Evolutionary conservation across 2,329 filamentous ascomycete genomes (phyloP).

Genomic region (Apiospora aurea): DNA sequence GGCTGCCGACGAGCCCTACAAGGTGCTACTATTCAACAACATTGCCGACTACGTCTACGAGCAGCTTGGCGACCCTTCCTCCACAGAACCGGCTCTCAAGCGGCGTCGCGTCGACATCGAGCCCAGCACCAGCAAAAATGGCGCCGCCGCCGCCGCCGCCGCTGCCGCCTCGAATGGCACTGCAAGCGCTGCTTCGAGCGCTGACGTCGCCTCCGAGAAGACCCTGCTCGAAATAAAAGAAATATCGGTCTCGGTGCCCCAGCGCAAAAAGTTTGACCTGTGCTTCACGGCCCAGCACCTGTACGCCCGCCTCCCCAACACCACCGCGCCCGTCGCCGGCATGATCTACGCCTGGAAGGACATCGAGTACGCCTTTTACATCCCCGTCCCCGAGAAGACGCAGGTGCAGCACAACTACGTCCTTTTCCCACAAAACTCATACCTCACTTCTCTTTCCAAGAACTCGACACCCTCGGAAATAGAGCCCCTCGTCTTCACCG

Average conservation of each 20-base stretch:
- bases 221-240: constrained; percentile 69
- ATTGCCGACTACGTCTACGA: constrained; percentile 60
- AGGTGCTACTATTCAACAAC: constrained; percentile 62
- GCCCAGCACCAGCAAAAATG: constrained; percentile 37
- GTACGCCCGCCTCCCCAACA: constrained; percentile 62
- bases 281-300: constrained; percentile 67
- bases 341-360: constrained; percentile 67
- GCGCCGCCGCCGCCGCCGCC: constrained; percentile 29
- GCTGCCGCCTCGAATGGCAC: constrained; percentile 30
- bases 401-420: constrained; percentile 72
- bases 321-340: constrained; percentile 58
- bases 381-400: constrained; percentile 70
- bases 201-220: constrained; percentile 55
- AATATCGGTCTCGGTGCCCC: constrained; percentile 71
- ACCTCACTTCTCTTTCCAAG: constrained; percentile 55
- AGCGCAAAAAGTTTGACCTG: constrained; percentile 72
- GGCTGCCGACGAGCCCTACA: constrained; percentile 59
- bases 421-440: constrained; percentile 64
- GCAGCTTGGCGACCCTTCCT: constrained; percentile 42
- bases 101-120: constrained; percentile 58
- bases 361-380: constrained; percentile 69
- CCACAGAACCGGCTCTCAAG: constrained; percentile 56
- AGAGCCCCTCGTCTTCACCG: constrained; percentile 71
- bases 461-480: constrained; percentile 45
- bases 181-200: constrained; percentile 34